Conservation (phyloP, 1,139 yeast species). For the Geotrichum cucujoidarum region DNA sequence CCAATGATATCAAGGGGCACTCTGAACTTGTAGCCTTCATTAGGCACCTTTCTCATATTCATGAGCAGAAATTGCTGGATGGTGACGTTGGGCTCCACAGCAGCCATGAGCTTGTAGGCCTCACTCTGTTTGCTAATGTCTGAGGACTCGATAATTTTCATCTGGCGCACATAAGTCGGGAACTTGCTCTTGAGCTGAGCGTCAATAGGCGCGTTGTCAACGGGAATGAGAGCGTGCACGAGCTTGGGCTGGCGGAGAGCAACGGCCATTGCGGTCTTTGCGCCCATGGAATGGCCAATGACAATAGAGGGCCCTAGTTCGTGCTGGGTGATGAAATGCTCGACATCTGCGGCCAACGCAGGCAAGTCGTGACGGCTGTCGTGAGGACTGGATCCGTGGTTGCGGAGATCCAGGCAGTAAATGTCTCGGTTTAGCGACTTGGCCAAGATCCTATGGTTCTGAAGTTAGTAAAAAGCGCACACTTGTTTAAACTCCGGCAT, state of each 20-base stretch:
- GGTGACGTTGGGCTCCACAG: constrained; percentile 39
- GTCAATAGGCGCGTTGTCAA: constrained; percentile 86
- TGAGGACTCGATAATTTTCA: constrained; percentile 46
- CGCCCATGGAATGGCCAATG: constrained; percentile 97
- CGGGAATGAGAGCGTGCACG: constrained; percentile 62
- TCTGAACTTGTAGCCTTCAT: constrained; percentile 37
- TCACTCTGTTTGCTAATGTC: constrained; percentile 53
- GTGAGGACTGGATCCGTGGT: constrained; percentile 92
- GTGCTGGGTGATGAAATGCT: constrained; percentile 53
- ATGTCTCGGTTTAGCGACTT: constrained; percentile 40
- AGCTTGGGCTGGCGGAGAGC: constrained; percentile 65
- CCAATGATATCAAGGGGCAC: constrained; percentile 69
- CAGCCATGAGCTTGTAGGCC: constrained; percentile 59
- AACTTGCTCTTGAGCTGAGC: constrained; percentile 56
- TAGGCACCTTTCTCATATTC: constrained; percentile 49
- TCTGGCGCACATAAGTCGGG: constrained; percentile 59
- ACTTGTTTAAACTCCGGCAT: constrained; percentile 24
- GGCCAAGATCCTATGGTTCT: constrained; percentile 34
- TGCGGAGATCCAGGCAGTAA: constrained; percentile 75
- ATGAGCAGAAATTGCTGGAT: constrained; percentile 79
- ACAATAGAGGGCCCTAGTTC: constrained; percentile 53
- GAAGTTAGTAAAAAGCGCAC: too few relatives aligned
- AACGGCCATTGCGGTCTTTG: constrained; percentile 86
- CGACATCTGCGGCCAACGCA: constrained; percentile 80
- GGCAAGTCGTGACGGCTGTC: constrained; percentile 65